Evolutionary conservation across 352 stramenopile species (phyloP).

Genomic region (Phytophthora crassamura): DNA sequence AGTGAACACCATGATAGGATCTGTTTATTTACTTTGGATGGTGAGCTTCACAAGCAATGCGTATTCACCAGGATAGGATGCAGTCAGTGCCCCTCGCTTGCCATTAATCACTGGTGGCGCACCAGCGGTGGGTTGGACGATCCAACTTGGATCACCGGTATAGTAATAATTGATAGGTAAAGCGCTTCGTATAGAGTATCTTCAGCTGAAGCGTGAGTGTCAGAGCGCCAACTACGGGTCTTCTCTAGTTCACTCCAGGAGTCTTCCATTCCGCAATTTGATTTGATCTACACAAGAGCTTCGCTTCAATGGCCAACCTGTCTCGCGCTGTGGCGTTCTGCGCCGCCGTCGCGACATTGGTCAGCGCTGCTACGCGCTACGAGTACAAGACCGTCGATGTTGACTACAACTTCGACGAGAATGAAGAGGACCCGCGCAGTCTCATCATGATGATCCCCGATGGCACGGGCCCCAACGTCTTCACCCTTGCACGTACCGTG

Average conservation of each 20-base stretch:
- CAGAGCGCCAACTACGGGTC: too few relatives aligned
- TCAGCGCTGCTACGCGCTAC: constrained; percentile 37
- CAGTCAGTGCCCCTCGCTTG: background rate
- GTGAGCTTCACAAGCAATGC: background rate
- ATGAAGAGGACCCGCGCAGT: constrained; percentile 46
- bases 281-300: constrained; percentile 4
- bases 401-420: constrained; percentile 66
- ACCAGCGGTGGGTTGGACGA: too few relatives aligned
- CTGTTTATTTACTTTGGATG: constrained; percentile 1
- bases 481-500: constrained; percentile 62
- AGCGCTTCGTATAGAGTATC: constrained; percentile 9
- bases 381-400: constrained; percentile 75
- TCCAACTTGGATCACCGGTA: too few relatives aligned
- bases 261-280: constrained; percentile 12
- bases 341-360: constrained; percentile 34
- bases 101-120: too few relatives aligned
- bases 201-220: background rate
- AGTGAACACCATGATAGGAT: constrained; percentile 28
- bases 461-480: constrained; percentile 71
- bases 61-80: background rate
- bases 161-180: constrained; percentile 11
- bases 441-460: constrained; percentile 84
- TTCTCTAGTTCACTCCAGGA: background rate
- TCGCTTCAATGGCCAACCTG: constrained; percentile 1
- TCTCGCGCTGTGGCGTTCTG: constrained; percentile 23